Evolutionary conservation across 495 filamentous ascomycete genomes (phyloP).

Genomic region (Aspergillus cavernicola): DNA sequence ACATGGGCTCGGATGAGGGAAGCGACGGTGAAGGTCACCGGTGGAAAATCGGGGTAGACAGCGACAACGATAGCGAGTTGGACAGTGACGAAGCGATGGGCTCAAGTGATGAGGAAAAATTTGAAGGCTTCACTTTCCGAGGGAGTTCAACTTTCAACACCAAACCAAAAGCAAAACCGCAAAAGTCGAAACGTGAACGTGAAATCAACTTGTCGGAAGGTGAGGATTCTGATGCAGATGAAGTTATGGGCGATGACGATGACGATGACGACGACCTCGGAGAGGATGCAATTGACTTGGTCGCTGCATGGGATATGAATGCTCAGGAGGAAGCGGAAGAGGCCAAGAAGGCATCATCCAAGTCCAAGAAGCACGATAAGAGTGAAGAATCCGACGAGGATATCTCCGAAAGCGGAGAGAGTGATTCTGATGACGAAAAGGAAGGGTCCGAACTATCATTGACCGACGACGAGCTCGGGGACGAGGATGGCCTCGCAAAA

Average conservation of each 20-base stretch:
- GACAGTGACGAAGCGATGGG: slow-evolving; percentile 95
- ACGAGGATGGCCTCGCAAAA: slow-evolving; percentile 54
- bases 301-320: slow-evolving; percentile 74
- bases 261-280: slow-evolving; percentile 63
- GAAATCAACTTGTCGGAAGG: slow-evolving; percentile 55
- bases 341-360: slow-evolving; percentile 27
- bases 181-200: slow-evolving; percentile 25
- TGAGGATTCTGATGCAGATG: slow-evolving; percentile 44
- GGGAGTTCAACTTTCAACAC: slow-evolving; percentile 58
- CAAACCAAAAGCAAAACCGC: slow-evolving; percentile 29
- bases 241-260: slow-evolving; percentile 49
- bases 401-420: slow-evolving; percentile 35
- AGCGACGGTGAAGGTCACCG: slow-evolving; percentile 85
- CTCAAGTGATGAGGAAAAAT: slow-evolving; percentile 78
- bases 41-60: slow-evolving; percentile 77
- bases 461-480: slow-evolving; percentile 55
- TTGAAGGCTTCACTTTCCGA: slow-evolving; percentile 70
- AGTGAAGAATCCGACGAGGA: slow-evolving; percentile 35
- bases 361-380: slow-evolving; percentile 27
- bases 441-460: slow-evolving; percentile 39
- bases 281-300: slow-evolving; percentile 81
- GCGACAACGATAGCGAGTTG: slow-evolving; percentile 76
- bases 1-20: slow-evolving; percentile 48
- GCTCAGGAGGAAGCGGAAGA: slow-evolving; percentile 46
- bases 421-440: slow-evolving; percentile 42